Percentiles rank a stretch among this genome's conserved stretches.
Conservation (phyloP, 148 eudicot species). For the Bassia scoparia region DNA sequence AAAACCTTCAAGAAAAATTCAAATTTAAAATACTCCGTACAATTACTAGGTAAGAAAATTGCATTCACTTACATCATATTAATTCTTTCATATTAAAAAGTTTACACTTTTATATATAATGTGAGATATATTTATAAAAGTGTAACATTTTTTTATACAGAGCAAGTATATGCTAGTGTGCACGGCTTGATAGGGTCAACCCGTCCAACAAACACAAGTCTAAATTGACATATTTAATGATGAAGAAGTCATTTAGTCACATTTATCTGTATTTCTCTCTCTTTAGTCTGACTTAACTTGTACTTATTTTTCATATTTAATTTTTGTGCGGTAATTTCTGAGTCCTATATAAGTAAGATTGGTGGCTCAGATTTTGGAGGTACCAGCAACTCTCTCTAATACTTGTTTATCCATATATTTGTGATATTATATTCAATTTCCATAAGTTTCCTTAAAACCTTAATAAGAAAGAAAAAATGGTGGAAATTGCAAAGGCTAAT, state of each 20-base stretch:
- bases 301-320: neutral
- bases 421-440: neutral
- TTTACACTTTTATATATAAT: too few relatives aligned
- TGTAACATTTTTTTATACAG: too few relatives aligned
- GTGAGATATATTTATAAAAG: too few relatives aligned
- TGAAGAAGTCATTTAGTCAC: neutral
- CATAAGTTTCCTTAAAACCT: neutral
- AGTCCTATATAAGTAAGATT: conserved; percentile 26
- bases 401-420: neutral
- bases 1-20: too few relatives aligned
- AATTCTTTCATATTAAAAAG: too few relatives aligned
- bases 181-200: conserved; percentile 23
- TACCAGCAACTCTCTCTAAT: neutral
- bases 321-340: neutral
- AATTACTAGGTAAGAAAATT: too few relatives aligned
- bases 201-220: conserved; percentile 29
- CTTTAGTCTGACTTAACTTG: neutral
- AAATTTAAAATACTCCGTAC: too few relatives aligned
- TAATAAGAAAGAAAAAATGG: conserved; percentile 33
- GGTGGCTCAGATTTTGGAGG: conserved; percentile 6
- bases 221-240: conserved; percentile 3
- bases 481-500: conserved; percentile 49
- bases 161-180: too few relatives aligned
- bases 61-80: too few relatives aligned
- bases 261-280: neutral